Conservation (phyloP, 352 stramenopile species). For the Phytophthora meadii region DNA sequence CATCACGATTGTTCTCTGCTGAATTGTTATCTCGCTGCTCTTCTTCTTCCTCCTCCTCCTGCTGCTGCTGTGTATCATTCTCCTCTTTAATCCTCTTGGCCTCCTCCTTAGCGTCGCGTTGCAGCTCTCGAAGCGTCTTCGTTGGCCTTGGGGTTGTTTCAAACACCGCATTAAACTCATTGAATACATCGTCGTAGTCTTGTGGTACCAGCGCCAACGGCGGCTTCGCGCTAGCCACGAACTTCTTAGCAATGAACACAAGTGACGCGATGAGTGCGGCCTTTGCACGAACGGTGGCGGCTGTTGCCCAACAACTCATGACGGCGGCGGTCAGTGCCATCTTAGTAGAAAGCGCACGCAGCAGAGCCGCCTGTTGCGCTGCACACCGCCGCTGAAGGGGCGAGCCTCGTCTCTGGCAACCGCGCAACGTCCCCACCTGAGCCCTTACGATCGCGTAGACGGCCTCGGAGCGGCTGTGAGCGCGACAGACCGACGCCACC, state of each 20-base stretch:
- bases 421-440: slow-evolving; percentile 23
- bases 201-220: slow-evolving; percentile 7
- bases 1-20: slow-evolving; percentile 22
- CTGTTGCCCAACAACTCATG: slow-evolving; percentile 30
- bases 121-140: slow-evolving; percentile 30
- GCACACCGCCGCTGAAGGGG: slow-evolving; percentile 35
- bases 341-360: slow-evolving; percentile 29
- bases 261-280: slow-evolving; percentile 35
- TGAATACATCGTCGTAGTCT: slow-evolving; percentile 38
- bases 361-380: slow-evolving; percentile 37
- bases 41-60: slow-evolving; percentile 2
- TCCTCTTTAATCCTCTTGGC: slow-evolving; percentile 3
- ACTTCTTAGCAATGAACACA: slow-evolving; percentile 44
- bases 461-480: slow-evolving; percentile 36
- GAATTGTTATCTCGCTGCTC: slow-evolving; percentile 15
- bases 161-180: slow-evolving; percentile 44
- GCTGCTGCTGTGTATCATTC: background rate
- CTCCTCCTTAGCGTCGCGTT: slow-evolving; percentile 20
- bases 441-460: slow-evolving; percentile 34
- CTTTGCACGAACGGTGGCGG: slow-evolving; percentile 26
- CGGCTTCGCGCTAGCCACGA: slow-evolving; percentile 21
- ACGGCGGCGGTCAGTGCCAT: slow-evolving; percentile 32
- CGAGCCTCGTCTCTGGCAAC: slow-evolving; percentile 19
- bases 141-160: slow-evolving; percentile 20
- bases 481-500: slow-evolving; percentile 36